Percentiles rank a stretch among this genome's conserved stretches.
Conservation (phyloP, 192 early-diverging fungal genomes). For the Coemansia javaensis region DNA sequence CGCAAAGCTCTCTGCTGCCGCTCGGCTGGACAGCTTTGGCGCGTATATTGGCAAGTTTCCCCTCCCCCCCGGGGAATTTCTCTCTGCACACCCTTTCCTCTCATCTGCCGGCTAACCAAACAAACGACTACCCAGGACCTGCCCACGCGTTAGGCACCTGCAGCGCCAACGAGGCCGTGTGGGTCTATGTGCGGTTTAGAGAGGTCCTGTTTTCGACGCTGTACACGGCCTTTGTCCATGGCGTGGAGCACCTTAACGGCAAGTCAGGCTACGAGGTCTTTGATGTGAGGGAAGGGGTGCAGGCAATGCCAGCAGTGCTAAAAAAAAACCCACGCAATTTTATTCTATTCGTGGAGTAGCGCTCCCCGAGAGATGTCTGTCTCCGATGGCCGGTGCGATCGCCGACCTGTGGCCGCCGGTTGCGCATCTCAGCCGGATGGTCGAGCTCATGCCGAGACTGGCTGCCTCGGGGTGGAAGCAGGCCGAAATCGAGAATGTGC, state of each 20-base stretch:
- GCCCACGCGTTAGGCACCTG: conserved; percentile 25
- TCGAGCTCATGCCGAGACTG: conserved; percentile 31
- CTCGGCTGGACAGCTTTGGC: conserved; percentile 11
- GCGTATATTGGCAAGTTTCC: conserved; percentile 24
- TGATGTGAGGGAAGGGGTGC: no score
- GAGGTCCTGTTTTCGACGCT: conserved; percentile 28
- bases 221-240: conserved; percentile 13
- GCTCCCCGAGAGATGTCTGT: conserved; percentile 29
- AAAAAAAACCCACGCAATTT: no score
- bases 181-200: conserved; percentile 26
- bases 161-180: conserved; percentile 27
- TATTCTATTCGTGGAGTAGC: conserved; percentile 6
- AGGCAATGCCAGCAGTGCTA: no score
- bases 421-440: conserved; percentile 14
- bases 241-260: conserved; percentile 32
- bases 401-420: conserved; percentile 21
- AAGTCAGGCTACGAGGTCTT: no score
- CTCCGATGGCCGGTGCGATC: conserved; percentile 13
- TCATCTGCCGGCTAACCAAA: no score
- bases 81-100: no score
- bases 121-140: no score
- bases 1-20: conserved; percentile 1
- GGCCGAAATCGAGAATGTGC: conserved; percentile 37
- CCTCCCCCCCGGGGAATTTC: no score
- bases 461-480: conserved; percentile 33